Percentiles rank a stretch among this genome's conserved stretches.
Evolutionary conservation across 768 basidiomycete species (phyloP).

Genomic region (Termitomyces heimii): DNA sequence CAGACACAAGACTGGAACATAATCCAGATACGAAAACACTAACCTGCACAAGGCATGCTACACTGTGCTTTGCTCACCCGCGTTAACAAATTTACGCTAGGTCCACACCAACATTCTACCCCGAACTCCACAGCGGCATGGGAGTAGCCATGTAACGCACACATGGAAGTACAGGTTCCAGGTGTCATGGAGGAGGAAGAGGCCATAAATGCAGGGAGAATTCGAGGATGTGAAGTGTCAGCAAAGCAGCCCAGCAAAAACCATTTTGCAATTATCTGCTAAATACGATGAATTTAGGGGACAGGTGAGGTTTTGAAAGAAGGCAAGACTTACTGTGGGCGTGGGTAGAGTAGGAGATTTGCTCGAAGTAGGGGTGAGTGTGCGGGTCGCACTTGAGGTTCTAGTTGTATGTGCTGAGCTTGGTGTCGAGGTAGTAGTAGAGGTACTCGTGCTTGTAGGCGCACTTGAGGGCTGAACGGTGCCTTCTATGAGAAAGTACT

Average conservation of each 20-base stretch:
- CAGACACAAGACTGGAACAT: neutral
- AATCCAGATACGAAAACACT: constrained; percentile 3
- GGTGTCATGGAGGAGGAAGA: constrained; percentile 23
- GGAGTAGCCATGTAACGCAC: constrained; percentile 19
- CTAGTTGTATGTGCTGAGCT: neutral
- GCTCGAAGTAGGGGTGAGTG: constrained; percentile 3
- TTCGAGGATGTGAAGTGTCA: constrained; percentile 20
- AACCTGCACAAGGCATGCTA: constrained; percentile 25
- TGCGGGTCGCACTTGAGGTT: neutral
- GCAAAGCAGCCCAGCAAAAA: constrained; percentile 25
- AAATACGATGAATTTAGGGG: neutral
- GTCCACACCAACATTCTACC: constrained; percentile 29
- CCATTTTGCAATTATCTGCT: constrained; percentile 14
- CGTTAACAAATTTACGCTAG: constrained; percentile 16
- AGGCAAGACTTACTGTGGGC: constrained; percentile 1
- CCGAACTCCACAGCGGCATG: constrained; percentile 31
- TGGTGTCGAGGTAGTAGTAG: neutral
- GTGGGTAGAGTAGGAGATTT: neutral
- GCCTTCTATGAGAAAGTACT: neutral
- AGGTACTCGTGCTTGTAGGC: neutral
- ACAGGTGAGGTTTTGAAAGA: constrained; percentile 1
- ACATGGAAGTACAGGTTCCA: constrained; percentile 22
- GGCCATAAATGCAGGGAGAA: constrained; percentile 20
- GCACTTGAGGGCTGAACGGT: constrained; percentile 1
- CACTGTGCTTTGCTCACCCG: constrained; percentile 20